Percentiles rank a stretch among this genome's conserved stretches.
These are phyloP conservation scores for Boletus coccyginus DNA, from an alignment of 768 basidiomycete genomes.

Conservation along the genomic window DNA sequence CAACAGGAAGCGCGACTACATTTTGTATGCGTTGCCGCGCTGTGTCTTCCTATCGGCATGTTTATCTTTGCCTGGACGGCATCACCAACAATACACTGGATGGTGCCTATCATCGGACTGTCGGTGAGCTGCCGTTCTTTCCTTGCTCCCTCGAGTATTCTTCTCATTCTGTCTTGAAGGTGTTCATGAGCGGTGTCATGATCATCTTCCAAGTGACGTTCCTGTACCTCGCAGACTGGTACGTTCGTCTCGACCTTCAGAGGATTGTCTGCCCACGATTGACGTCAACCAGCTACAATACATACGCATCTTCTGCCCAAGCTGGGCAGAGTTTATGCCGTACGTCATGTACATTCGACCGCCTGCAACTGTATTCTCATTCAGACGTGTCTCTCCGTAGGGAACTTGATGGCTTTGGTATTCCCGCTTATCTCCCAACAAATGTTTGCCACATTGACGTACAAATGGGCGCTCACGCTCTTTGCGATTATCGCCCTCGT, in stretches of 20 bases:
- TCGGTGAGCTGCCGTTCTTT: slow-evolving; percentile 12
- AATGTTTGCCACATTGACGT: slow-evolving; percentile 46
- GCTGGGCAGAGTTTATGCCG: slow-evolving; percentile 51
- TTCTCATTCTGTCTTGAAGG: slow-evolving; percentile 22
- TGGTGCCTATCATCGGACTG: slow-evolving; percentile 32
- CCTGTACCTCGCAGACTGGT: slow-evolving; percentile 53
- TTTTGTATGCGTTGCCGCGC: slow-evolving; percentile 48
- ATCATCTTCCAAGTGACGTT: slow-evolving; percentile 45
- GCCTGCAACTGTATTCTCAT: too few relatives aligned
- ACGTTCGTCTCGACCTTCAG: slow-evolving; percentile 7
- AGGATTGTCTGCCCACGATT: not conserved
- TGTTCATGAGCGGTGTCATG: slow-evolving; percentile 39
- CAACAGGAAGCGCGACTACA: slow-evolving; percentile 60
- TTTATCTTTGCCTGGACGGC: slow-evolving; percentile 73
- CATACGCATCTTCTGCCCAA: slow-evolving; percentile 53
- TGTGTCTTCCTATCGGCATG: slow-evolving; percentile 55
- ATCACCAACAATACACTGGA: slow-evolving; percentile 56
- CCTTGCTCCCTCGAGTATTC: not conserved
- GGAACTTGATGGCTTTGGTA: slow-evolving; percentile 38
- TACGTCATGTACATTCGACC: slow-evolving; percentile 16
- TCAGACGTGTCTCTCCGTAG: slow-evolving; percentile 16
- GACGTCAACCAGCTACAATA: slow-evolving; percentile 32
- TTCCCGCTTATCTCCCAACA: slow-evolving; percentile 50
- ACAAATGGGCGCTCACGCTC: slow-evolving; percentile 47
- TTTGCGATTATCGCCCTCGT: slow-evolving; percentile 39